Conservation (phyloP, 2,329 filamentous ascomycete genomes). For the Epichloe uncinata region DNA sequence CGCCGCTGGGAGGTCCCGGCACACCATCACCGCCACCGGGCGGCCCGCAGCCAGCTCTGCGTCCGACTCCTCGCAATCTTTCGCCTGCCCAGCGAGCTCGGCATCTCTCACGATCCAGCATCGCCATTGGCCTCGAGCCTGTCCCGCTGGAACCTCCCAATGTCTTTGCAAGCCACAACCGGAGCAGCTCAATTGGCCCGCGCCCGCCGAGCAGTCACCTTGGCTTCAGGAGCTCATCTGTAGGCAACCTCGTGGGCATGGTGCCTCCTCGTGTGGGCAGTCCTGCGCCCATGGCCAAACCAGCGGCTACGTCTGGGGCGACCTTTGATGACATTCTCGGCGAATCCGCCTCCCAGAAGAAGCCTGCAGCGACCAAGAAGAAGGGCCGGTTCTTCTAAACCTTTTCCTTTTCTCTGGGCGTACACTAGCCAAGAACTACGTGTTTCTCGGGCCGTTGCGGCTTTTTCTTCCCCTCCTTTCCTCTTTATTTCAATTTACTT, state of each 20-base stretch:
- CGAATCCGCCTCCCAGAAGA: slow-evolving; percentile 15
- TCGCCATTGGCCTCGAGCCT: slow-evolving; percentile 30
- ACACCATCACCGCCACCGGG: slow-evolving; percentile 17
- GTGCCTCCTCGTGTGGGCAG: slow-evolving; percentile 4
- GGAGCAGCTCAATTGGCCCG: slow-evolving; percentile 24
- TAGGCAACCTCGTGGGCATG: slow-evolving; percentile 22
- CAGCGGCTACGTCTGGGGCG: slow-evolving; percentile 18
- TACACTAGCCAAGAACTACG: neutral
- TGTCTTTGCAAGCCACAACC: slow-evolving; percentile 15
- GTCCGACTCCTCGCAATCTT: slow-evolving; percentile 20
- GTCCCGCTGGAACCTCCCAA: slow-evolving; percentile 24
- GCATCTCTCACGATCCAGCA: slow-evolving; percentile 27
- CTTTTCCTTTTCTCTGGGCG: neutral
- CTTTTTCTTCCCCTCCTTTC: neutral
- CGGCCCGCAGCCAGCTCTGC: slow-evolving; percentile 15
- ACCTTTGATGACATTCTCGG: slow-evolving; percentile 38
- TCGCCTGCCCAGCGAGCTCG: slow-evolving; percentile 22
- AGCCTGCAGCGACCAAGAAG: slow-evolving; percentile 21
- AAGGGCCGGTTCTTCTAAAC: slow-evolving; percentile 27
- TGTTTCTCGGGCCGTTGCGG: neutral
- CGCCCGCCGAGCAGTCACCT: slow-evolving; percentile 20
- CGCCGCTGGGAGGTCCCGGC: slow-evolving; percentile 9
- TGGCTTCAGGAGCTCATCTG: slow-evolving; percentile 20
- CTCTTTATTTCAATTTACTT: neutral
- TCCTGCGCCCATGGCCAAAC: slow-evolving; percentile 9